A percentile compares a stretch with the other conserved stretches of the same genome.
phyloP scores from a whole-genome alignment of 108 stramenopile genomes.

The Discostella stelligeroides region DNA sequence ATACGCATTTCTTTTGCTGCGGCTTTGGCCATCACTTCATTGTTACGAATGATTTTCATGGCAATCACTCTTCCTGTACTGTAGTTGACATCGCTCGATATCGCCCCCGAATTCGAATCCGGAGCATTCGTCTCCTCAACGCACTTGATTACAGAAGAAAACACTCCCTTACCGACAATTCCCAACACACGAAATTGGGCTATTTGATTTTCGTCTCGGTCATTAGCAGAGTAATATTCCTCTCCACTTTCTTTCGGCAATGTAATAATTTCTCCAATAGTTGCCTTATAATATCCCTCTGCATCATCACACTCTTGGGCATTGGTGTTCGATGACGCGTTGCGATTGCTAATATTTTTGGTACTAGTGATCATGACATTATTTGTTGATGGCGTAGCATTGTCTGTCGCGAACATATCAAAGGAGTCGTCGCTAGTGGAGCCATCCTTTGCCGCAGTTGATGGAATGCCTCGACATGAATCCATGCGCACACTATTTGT shows the following conservation, averaged over 20 bases:
- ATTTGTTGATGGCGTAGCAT: slow-evolving; percentile 36
- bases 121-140: slow-evolving; percentile 49
- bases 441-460: neutral
- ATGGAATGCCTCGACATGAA: neutral
- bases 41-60: slow-evolving; percentile 95
- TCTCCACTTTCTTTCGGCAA: slow-evolving; percentile 39
- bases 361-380: slow-evolving; percentile 21
- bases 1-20: slow-evolving; percentile 84
- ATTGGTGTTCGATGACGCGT: slow-evolving; percentile 4
- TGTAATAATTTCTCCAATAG: slow-evolving; percentile 80
- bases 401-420: slow-evolving; percentile 51
- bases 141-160: slow-evolving; percentile 93
- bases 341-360: slow-evolving; percentile 38
- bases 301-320: slow-evolving; percentile 91
- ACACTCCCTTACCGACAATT: slow-evolving; percentile 96
- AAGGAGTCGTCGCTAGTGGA: slow-evolving; percentile 38
- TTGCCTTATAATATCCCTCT: slow-evolving; percentile 97
- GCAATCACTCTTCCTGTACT: slow-evolving; percentile 68
- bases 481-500: neutral
- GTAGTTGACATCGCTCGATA: slow-evolving; percentile 9
- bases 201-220: slow-evolving; percentile 23
- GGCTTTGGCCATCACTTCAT: slow-evolving; percentile 98
- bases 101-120: neutral
- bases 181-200: slow-evolving; percentile 83
- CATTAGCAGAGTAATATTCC: neutral